phyloP scores from a whole-genome alignment of 2,329 filamentous ascomycete species.

The Aureobasidium sp. region DNA sequence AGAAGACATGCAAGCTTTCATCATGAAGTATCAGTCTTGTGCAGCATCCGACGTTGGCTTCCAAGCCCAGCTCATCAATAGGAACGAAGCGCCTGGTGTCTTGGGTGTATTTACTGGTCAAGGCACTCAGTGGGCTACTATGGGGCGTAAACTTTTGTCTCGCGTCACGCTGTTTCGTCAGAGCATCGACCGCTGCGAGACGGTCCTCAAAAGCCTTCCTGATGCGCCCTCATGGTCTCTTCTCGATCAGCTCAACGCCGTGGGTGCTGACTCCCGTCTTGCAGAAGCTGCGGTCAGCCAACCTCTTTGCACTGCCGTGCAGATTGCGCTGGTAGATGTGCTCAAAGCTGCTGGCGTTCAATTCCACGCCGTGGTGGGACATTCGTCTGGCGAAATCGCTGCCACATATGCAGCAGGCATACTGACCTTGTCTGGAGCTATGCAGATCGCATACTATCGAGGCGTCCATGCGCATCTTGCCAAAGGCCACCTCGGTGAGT shows the following conservation, averaged over 20 bases:
- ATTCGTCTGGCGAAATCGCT: slow-evolving; percentile 30
- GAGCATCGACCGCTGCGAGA: neutral
- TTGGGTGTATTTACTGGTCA: slow-evolving; percentile 30
- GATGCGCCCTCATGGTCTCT: too few relatives aligned
- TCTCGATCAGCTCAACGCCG: too few relatives aligned
- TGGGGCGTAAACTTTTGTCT: slow-evolving; percentile 23
- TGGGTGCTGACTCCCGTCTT: neutral
- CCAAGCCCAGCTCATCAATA: too few relatives aligned
- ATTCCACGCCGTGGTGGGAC: slow-evolving; percentile 24
- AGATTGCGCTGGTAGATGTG: slow-evolving; percentile 42
- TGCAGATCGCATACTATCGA: slow-evolving; percentile 20
- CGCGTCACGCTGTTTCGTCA: neutral
- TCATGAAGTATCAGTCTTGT: too few relatives aligned
- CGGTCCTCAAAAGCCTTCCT: neutral
- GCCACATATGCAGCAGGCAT: slow-evolving; percentile 25
- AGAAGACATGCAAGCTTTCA: too few relatives aligned
- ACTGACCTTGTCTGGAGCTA: slow-evolving; percentile 16
- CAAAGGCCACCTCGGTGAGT: too few relatives aligned
- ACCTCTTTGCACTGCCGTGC: slow-evolving; percentile 48
- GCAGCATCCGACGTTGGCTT: too few relatives aligned
- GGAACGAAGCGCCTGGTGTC: neutral
- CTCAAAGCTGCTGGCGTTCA: slow-evolving; percentile 24
- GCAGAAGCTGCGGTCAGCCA: slow-evolving; percentile 26
- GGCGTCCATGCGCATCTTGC: slow-evolving; percentile 11
- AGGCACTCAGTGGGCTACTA: slow-evolving; percentile 28